A percentile compares a stretch with the other conserved stretches of the same genome.
Conservation (phyloP, 768 basidiomycete species). For the Termitomyces sp. region DNA sequence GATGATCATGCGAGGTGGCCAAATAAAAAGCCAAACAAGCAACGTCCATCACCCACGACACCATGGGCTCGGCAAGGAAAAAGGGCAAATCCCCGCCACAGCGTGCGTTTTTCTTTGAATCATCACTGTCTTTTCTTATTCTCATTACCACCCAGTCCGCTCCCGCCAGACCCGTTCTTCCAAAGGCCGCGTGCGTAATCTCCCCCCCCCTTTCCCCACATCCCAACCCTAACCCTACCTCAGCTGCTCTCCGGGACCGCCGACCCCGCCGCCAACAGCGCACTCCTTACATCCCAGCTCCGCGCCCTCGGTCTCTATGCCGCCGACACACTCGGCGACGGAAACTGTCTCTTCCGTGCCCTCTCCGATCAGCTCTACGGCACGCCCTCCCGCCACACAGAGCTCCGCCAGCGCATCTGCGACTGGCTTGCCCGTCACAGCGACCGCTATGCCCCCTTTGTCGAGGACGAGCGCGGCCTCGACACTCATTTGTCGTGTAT, state of each 20-base stretch:
- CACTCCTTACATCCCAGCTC: constrained; percentile 66
- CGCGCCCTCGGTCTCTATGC: constrained; percentile 80
- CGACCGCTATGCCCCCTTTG: constrained; percentile 79
- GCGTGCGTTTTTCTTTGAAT: constrained; percentile 15
- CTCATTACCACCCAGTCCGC: constrained; percentile 24
- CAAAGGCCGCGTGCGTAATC: constrained; percentile 35
- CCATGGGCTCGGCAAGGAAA: constrained; percentile 18
- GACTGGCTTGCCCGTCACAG: constrained; percentile 73
- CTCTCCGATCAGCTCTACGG: constrained; percentile 87
- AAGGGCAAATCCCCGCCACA: constrained; percentile 11
- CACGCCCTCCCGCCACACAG: constrained; percentile 61
- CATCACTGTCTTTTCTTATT: background rate
- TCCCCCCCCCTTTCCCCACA: constrained; percentile 6
- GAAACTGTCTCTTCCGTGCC: constrained; percentile 92
- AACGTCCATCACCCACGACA: background rate
- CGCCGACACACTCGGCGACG: constrained; percentile 83
- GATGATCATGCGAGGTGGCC: constrained; percentile 37
- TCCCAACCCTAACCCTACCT: constrained; percentile 21
- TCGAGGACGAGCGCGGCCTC: constrained; percentile 78
- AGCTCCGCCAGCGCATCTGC: constrained; percentile 73
- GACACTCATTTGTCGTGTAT: constrained; percentile 72
- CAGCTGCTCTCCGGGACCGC: constrained; percentile 32
- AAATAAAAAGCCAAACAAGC: background rate
- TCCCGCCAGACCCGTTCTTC: constrained; percentile 36
- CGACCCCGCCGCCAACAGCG: constrained; percentile 14